Conservation (phyloP, 305 asterid genomes). For the Ruellia speciosa region DNA sequence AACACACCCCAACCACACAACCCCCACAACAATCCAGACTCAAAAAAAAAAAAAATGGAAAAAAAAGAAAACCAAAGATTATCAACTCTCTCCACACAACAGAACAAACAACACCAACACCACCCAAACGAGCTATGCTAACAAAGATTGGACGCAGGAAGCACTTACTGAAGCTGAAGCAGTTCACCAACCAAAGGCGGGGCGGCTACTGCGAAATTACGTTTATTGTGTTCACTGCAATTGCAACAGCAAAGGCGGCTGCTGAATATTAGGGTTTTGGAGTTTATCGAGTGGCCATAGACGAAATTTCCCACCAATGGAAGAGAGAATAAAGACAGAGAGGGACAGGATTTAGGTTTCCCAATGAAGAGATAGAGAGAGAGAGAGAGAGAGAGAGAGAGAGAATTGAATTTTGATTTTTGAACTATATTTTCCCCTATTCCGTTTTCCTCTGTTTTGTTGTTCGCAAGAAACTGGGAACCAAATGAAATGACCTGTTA, state of each 20-base stretch:
- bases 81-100: background rate
- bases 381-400: slow-evolving; percentile 19
- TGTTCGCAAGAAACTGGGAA: slow-evolving; percentile 27
- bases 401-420: slow-evolving; percentile 24
- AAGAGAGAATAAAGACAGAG: slow-evolving; percentile 21
- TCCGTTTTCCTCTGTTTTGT: background rate
- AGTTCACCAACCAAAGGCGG: slow-evolving; percentile 10
- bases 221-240: slow-evolving; percentile 25
- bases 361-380: slow-evolving; percentile 24
- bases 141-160: slow-evolving; percentile 22
- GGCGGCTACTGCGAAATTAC: slow-evolving; percentile 11
- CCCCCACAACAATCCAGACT: background rate
- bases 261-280: slow-evolving; percentile 44
- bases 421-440: slow-evolving; percentile 16
- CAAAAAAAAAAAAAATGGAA: background rate
- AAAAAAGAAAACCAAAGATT: background rate
- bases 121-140: background rate
- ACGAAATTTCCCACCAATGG: slow-evolving; percentile 16
- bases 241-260: slow-evolving; percentile 59
- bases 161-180: slow-evolving; percentile 34
- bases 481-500: background rate
- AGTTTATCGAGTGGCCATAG: slow-evolving; percentile 42
- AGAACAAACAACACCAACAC: background rate
- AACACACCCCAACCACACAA: background rate
- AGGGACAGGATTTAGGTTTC: slow-evolving; percentile 20